Evolutionary conservation across 139 green algal species (phyloP).

Genomic region (Chlamydomonas sp.): DNA sequence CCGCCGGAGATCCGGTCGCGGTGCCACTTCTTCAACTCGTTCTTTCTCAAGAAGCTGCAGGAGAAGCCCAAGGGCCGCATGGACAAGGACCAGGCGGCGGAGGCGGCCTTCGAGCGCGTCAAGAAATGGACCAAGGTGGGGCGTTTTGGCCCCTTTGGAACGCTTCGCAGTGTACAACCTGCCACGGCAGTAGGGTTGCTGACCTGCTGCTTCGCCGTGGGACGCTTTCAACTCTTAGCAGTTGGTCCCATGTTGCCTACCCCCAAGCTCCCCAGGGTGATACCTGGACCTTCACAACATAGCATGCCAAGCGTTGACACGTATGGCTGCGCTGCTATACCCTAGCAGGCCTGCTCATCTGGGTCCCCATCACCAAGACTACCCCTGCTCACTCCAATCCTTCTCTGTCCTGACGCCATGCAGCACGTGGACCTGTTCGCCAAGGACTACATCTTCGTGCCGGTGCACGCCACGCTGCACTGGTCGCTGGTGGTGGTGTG

Average conservation of each 20-base stretch:
- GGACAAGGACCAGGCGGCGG: neutral
- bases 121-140: conserved; percentile 87
- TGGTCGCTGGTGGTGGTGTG: conserved; percentile 92
- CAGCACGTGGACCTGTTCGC: conserved; percentile 83
- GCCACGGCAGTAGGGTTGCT: too few species aligned
- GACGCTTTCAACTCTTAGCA: too few species aligned
- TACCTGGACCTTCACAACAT: too few species aligned
- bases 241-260: too few species aligned
- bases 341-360: neutral
- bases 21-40: conserved; percentile 86
- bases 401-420: neutral
- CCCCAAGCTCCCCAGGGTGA: too few species aligned
- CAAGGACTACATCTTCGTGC: conserved; percentile 92
- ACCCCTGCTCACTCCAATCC: neutral
- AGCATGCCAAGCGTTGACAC: too few species aligned
- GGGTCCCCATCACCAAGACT: neutral
- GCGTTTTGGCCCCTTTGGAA: too few species aligned
- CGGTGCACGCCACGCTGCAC: conserved; percentile 89
- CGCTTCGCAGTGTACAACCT: too few species aligned
- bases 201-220: too few species aligned
- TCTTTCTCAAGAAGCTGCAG: conserved; percentile 96
- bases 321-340: neutral
- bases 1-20: neutral
- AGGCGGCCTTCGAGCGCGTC: conserved; percentile 65
- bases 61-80: neutral